These are phyloP conservation scores for Dictyostelium intermedium DNA, from an alignment of 78 protist genomes.

Conservation along the genomic window DNA sequence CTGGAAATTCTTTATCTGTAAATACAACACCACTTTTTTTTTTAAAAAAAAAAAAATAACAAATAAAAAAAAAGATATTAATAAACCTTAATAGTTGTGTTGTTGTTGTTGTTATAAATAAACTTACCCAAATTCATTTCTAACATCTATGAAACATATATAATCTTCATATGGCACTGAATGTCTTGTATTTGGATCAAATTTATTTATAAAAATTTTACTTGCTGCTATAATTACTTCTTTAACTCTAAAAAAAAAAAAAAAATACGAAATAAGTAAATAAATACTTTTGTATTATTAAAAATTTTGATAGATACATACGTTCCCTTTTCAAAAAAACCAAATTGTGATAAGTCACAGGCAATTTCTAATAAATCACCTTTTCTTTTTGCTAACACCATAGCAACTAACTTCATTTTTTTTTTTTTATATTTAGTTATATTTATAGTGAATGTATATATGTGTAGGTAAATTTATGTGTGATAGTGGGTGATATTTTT, in stretches of 20 bases:
- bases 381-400: slow-evolving; percentile 46
- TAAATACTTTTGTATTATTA: not conserved
- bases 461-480: not conserved
- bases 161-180: slow-evolving; percentile 73
- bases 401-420: slow-evolving; percentile 48
- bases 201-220: slow-evolving; percentile 57
- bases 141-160: slow-evolving; percentile 50
- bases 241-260: slow-evolving; percentile 16
- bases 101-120: not conserved
- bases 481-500: not conserved
- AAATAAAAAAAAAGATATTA: not conserved
- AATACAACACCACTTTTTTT: slow-evolving; percentile 49
- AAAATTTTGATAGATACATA: not conserved
- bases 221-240: slow-evolving; percentile 62
- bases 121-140: slow-evolving; percentile 70
- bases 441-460: not conserved
- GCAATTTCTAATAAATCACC: slow-evolving; percentile 32
- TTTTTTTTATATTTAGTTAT: not conserved
- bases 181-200: slow-evolving; percentile 31
- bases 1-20: slow-evolving; percentile 80
- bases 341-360: slow-evolving; percentile 20
- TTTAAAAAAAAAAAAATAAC: too few species aligned
- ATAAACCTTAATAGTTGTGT: too few species aligned
- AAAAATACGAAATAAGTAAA: not conserved
- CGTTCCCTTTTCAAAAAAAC: slow-evolving; percentile 70